phyloP scores from a whole-genome alignment of 345 rosid species.

The Gossypium stocksii region DNA sequence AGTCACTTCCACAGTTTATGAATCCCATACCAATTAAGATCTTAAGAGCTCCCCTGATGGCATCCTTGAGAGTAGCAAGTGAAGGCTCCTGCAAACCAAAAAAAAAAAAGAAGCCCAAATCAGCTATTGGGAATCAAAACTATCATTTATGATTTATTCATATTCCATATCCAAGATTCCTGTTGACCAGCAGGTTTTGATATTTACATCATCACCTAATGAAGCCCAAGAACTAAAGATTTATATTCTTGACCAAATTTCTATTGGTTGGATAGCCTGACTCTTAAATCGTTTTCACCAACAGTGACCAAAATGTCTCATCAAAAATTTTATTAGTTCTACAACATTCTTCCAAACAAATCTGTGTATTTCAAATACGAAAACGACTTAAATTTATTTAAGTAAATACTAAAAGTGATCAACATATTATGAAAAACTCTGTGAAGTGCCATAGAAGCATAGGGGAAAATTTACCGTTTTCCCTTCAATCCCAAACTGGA shows the following conservation, averaged over 20 bases:
- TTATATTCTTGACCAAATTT: too few relatives aligned
- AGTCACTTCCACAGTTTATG: neutral
- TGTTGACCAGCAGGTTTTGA: too few relatives aligned
- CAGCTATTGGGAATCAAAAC: too few relatives aligned
- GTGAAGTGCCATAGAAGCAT: neutral
- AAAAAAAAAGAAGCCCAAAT: too few relatives aligned
- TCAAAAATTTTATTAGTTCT: neutral
- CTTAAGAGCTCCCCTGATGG: conserved; percentile 56
- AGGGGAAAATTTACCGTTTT: conserved; percentile 44
- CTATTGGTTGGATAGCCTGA: too few relatives aligned
- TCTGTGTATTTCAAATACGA: neutral
- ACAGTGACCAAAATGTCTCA: neutral
- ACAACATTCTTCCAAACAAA: neutral
- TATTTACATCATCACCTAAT: too few relatives aligned
- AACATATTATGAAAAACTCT: too few relatives aligned
- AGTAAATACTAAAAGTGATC: neutral
- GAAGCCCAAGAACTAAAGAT: too few relatives aligned
- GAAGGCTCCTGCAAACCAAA: conserved; percentile 47
- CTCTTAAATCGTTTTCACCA: too few relatives aligned
- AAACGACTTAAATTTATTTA: neutral
- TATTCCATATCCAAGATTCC: too few relatives aligned
- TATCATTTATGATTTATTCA: too few relatives aligned
- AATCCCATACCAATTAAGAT: conserved; percentile 55
- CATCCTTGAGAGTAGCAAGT: conserved; percentile 41
- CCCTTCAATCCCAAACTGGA: conserved; percentile 82